Conservation (phyloP, 169 alveolate genomes). For the Plasmodium vinckei region DNA sequence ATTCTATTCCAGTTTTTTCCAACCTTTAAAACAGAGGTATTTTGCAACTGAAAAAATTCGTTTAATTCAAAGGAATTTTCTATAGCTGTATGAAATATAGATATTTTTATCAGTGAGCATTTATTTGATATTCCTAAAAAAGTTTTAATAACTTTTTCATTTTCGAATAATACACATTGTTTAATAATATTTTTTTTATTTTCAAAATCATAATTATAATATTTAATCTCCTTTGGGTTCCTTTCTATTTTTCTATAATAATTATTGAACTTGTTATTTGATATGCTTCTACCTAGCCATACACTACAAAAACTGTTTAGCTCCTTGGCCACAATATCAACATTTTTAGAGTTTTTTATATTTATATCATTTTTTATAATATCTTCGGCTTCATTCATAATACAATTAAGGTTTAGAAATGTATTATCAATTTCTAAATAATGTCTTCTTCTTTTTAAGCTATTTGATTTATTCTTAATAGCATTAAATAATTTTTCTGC, state of each 20-base stretch:
- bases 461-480: conserved; percentile 62
- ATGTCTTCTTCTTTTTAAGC: conserved; percentile 37
- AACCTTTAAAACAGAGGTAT: conserved; percentile 60
- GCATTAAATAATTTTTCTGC: conserved; percentile 63
- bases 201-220: conserved; percentile 73
- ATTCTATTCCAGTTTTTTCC: neutral
- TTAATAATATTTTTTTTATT: conserved; percentile 72
- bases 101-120: conserved; percentile 40
- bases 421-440: conserved; percentile 54
- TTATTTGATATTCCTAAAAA: conserved; percentile 47
- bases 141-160: conserved; percentile 56
- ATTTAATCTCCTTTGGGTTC: conserved; percentile 45
- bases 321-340: conserved; percentile 23
- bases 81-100: conserved; percentile 53
- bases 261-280: conserved; percentile 3
- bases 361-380: conserved; percentile 32
- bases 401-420: conserved; percentile 32
- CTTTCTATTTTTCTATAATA: conserved; percentile 1
- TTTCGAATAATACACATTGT: conserved; percentile 68
- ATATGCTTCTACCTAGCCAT: conserved; percentile 60
- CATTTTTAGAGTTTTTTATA: conserved; percentile 23
- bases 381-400: conserved; percentile 41
- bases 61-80: conserved; percentile 47
- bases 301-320: conserved; percentile 51
- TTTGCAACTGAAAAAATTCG: conserved; percentile 68